These are phyloP conservation scores for Guadua angustifolia DNA, from an alignment of 176 grass and related monocot species.

Conservation along the genomic window DNA sequence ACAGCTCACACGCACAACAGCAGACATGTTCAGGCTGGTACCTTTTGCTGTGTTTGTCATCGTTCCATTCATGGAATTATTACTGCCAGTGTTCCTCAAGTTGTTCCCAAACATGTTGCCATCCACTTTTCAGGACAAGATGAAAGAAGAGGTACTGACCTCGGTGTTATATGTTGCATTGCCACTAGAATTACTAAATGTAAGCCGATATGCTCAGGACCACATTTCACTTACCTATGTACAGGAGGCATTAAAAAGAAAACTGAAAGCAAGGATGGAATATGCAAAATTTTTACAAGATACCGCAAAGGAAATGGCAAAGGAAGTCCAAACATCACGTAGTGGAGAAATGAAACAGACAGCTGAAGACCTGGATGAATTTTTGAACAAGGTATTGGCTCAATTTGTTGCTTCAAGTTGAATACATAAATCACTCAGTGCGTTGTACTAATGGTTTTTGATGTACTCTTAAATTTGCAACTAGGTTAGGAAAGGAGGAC, in stretches of 20 bases:
- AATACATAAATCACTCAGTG: slow-evolving; percentile 17
- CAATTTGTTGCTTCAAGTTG: slow-evolving; percentile 27
- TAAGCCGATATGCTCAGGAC: slow-evolving; percentile 12
- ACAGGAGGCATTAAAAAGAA: slow-evolving; percentile 85
- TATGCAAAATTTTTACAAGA: slow-evolving; percentile 97
- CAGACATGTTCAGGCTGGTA: slow-evolving; percentile 90
- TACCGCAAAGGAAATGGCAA: slow-evolving; percentile 91
- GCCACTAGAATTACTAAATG: slow-evolving; percentile 6
- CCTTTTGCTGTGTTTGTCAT: slow-evolving; percentile 92
- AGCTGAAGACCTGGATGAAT: slow-evolving; percentile 92
- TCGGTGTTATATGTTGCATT: neutral
- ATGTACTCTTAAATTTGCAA: slow-evolving; percentile 49
- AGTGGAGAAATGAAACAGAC: slow-evolving; percentile 85
- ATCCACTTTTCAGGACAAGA: slow-evolving; percentile 93
- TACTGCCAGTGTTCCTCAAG: slow-evolving; percentile 90
- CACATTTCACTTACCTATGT: slow-evolving; percentile 34
- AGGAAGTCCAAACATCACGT: slow-evolving; percentile 78
- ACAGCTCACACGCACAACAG: slow-evolving; percentile 88
- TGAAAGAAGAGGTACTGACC: slow-evolving; percentile 83
- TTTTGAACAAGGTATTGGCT: slow-evolving; percentile 78
- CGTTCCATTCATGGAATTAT: slow-evolving; percentile 93
- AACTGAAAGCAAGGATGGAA: slow-evolving; percentile 90
- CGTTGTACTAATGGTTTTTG: slow-evolving; percentile 9
- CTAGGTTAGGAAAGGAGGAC: slow-evolving; percentile 89
- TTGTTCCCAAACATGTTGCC: slow-evolving; percentile 96